Conservation (phyloP, 495 filamentous ascomycete genomes). For the Parachaetomium inaequale region DNA sequence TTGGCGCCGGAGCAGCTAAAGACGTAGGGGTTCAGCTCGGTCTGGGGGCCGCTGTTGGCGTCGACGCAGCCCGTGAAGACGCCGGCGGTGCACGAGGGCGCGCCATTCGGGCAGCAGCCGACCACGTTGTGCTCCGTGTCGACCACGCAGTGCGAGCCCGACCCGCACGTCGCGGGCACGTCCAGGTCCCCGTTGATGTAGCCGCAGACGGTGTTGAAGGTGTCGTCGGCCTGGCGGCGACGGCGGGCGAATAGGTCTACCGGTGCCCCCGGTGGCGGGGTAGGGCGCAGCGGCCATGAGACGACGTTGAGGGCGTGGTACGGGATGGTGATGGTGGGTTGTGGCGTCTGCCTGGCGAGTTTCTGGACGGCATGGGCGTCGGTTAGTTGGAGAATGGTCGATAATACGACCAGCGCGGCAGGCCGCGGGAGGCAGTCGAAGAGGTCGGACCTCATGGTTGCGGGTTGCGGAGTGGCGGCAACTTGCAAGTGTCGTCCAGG, state of each 20-base stretch:
- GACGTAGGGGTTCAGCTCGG: conserved; percentile 47
- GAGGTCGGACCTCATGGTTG: conserved; percentile 33
- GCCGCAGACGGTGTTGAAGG: conserved; percentile 45
- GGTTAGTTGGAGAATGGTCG: conserved; percentile 34
- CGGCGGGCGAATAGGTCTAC: conserved; percentile 34
- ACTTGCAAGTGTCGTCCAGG: too few species aligned
- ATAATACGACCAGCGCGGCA: conserved; percentile 41
- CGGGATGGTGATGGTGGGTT: conserved; percentile 39
- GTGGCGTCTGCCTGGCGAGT: conserved; percentile 20
- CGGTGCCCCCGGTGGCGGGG: conserved; percentile 36
- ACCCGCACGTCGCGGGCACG: conserved; percentile 46
- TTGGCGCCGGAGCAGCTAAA: conserved; percentile 43
- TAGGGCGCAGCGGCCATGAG: conserved; percentile 41
- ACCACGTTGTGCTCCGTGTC: conserved; percentile 42
- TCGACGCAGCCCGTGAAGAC: conserved; percentile 51
- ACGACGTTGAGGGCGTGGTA: conserved; percentile 42
- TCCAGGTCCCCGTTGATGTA: conserved; percentile 42
- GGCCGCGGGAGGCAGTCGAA: conserved; percentile 42
- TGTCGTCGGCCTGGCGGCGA: conserved; percentile 31
- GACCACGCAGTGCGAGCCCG: conserved; percentile 50
- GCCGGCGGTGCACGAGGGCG: conserved; percentile 42
- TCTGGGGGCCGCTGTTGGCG: conserved; percentile 43
- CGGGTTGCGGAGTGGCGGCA: too few species aligned
- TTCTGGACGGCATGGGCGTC: conserved; percentile 36
- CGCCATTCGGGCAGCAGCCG: conserved; percentile 49